phyloP scores from a whole-genome alignment of 2,329 filamentous ascomycete species.

The Monilinia laxa region DNA sequence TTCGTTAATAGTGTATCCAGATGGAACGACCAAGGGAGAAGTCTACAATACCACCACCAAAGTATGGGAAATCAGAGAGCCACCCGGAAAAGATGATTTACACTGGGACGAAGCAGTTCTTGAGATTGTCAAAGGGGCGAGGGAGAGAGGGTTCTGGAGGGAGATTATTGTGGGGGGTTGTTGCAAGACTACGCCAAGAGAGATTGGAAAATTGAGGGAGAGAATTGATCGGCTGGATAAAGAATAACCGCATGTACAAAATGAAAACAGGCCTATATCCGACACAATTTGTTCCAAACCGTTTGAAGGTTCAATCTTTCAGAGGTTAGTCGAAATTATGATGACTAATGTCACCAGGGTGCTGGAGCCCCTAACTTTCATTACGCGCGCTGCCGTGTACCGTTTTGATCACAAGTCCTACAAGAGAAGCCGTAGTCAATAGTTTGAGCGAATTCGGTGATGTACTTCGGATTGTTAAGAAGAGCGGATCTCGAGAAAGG shows the following conservation, averaged over 20 bases:
- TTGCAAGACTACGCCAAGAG: slow-evolving; percentile 45
- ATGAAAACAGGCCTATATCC: background rate
- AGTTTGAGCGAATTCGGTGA: too few species aligned
- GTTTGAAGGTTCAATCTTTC: background rate
- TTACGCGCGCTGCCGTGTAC: too few species aligned
- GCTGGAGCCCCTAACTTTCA: too few species aligned
- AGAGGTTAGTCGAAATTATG: background rate
- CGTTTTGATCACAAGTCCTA: too few species aligned
- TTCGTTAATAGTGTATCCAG: slow-evolving; percentile 63
- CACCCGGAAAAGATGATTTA: slow-evolving; percentile 13
- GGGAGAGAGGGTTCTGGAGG: slow-evolving; percentile 34
- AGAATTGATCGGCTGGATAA: slow-evolving; percentile 31
- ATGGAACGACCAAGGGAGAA: slow-evolving; percentile 64
- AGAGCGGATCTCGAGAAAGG: too few species aligned
- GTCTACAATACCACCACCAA: slow-evolving; percentile 64
- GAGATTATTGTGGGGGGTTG: slow-evolving; percentile 48
- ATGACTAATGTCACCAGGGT: background rate
- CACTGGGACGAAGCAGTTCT: slow-evolving; percentile 43
- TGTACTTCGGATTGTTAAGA: too few species aligned
- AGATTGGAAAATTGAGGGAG: slow-evolving; percentile 35
- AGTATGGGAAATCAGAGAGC: slow-evolving; percentile 51
- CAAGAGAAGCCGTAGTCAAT: too few species aligned
- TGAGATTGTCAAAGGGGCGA: slow-evolving; percentile 39
- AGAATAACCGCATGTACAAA: background rate
- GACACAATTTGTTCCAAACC: background rate